These are phyloP conservation scores for Fusarium transvaalense DNA, from an alignment of 2,329 filamentous ascomycete genomes.

Conservation along the genomic window DNA sequence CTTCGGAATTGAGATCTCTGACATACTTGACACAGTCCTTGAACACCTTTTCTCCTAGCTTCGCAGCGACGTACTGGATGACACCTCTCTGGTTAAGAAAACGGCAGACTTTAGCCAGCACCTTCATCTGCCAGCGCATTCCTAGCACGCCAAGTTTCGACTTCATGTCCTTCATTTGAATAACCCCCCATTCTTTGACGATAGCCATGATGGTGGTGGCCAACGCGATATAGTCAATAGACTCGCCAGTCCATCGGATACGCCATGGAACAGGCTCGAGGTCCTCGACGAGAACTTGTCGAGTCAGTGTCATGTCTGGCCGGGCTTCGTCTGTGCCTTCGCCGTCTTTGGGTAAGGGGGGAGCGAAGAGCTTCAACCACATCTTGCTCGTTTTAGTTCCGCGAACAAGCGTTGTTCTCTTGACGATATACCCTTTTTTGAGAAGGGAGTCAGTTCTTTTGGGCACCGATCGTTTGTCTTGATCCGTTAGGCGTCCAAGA, in stretches of 20 bases:
- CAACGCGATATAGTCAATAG: conserved; percentile 69
- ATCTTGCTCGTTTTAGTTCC: conserved; percentile 73
- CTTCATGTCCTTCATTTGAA: conserved; percentile 70
- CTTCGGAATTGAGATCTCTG: conserved; percentile 66
- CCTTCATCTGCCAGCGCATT: conserved; percentile 71
- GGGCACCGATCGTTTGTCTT: conserved; percentile 74
- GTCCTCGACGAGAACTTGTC: conserved; percentile 57
- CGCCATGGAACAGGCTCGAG: conserved; percentile 69
- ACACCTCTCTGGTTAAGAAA: conserved; percentile 68
- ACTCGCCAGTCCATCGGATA: conserved; percentile 67
- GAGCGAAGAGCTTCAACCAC: conserved; percentile 69
- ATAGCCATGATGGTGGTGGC: conserved; percentile 69
- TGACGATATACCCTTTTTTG: conserved; percentile 72
- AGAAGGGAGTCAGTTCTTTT: conserved; percentile 70
- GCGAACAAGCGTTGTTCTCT: conserved; percentile 69
- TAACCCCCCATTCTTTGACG: conserved; percentile 68
- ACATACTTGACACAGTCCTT: conserved; percentile 72
- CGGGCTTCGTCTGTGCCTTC: conserved; percentile 45
- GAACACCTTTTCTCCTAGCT: conserved; percentile 66
- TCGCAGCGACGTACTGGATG: conserved; percentile 69
- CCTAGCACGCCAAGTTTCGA: conserved; percentile 68
- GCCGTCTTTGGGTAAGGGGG: conserved; percentile 56
- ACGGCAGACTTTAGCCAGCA: conserved; percentile 68
- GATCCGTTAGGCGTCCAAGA: conserved; percentile 67
- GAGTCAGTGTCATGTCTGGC: conserved; percentile 56